Base-by-base conservation (phyloP, 306 rosid genomes). In the Quercus agrifolia region DNA sequence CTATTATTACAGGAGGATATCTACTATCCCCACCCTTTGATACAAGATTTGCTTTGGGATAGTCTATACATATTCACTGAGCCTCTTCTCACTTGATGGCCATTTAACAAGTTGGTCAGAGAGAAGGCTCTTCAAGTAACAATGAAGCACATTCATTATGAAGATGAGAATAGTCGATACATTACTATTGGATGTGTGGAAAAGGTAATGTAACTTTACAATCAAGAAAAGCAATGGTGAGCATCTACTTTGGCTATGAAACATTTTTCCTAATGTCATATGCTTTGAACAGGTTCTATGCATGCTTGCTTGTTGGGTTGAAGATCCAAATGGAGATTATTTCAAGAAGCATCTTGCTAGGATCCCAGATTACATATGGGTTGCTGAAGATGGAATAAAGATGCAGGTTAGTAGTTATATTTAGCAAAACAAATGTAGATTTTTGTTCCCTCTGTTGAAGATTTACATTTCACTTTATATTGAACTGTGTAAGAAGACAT, bases 271-370 rank as follows among this genome's bases (percentile, higher is more conserved):
- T 59, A 59, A 59, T 20, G 49, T 5, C 21, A 66, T 18, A 30
- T 66, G 23, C 21, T 54, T 56, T 63, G 54, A 19, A 52, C 41
- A 90, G 97, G 85, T 80, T 4, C 77, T 92, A 35, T 85, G 89
- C 13, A 92, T 91, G 96, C 90, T 92, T 56, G 89, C 91, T 51
- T 92, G 97, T 77, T 92, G 93, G 96, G 91, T 69, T 21, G 96
- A 92, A 84, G 92, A 92, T 82, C 92, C 97, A 14, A 74, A 91
- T 18, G 93, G 92, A 66, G 93, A 88, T 76, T 84, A 86, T 70
- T 91, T 87, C 44, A 91, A 88, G 74, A 88, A 88, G 80, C 96
- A 89, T 84, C 89, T 92, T 35, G 95, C 91, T 1, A 87, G 97
- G 62, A 66, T 92, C 19, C 92, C 90, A 0, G 97, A 92, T 83